Evolutionary conservation across 306 rosid genomes (phyloP), one percentile per base, ranked within the genome.

Genomic region (Begonia fuchsioides): DNA sequence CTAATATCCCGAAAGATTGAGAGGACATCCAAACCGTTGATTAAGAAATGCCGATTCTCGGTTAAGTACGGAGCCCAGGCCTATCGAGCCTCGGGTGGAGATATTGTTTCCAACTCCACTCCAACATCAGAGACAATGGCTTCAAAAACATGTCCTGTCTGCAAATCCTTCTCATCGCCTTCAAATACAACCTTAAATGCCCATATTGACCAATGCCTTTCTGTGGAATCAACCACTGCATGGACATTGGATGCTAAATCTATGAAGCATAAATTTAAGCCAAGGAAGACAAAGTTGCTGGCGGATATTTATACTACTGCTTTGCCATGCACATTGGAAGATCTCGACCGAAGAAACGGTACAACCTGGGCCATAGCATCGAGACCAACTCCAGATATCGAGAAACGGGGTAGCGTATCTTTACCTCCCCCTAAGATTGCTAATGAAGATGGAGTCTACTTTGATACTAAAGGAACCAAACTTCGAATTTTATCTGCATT

Each of bases 171-270:
- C 72, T 72, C 83, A 13, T 77, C 83, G 0, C 63, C 83, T 7
- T 77, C 83, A 8, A 77, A 77, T 47, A 77, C 83, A 38, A 77
- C 83, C 54, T 63, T 77, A 67, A 77, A 77, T 60, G 83, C 83
- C 17, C 83, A 77, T 52, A 77, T 77, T 3, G 83, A 77, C 57
- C 83, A 77, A 54, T 77, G 83, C 55, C 80, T 77, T 54, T 69
- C 83, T 11, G 59, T 55, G 50, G 83, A 73, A 62, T 55, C 83
- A 32, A 52, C 76, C 55, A 69, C 79, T 9, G 69, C 66, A 54
- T 72, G 76, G 65, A 56, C 58, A 32, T 44, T 44, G 10, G 74
- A 66, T 58, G 59, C 72, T 2, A 72, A 72, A 58, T 47, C 67
- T 18, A 53, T 72, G 10, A 66, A 68, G 67, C 64, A 66, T 58